These are phyloP conservation scores for Citrullus colocynthis DNA, from an alignment of 306 rosid genomes.

Conservation along the genomic window DNA sequence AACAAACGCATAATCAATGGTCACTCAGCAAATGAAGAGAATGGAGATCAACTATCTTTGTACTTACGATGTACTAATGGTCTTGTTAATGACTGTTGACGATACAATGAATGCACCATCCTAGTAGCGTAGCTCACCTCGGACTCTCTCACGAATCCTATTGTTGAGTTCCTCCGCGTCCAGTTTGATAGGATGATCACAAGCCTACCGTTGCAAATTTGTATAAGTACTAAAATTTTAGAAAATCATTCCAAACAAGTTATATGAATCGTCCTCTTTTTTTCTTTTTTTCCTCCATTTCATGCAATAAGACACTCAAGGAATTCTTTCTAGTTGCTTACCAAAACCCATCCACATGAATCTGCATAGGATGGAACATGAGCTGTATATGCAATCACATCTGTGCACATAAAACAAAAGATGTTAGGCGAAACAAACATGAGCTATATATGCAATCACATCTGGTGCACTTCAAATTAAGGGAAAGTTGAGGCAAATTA, in stretches of 20 bases:
- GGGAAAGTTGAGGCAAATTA: neutral
- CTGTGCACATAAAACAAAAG: slow-evolving; percentile 4
- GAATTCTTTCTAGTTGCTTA: neutral
- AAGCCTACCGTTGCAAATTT: slow-evolving; percentile 5
- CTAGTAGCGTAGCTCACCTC: slow-evolving; percentile 9
- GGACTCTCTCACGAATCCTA: slow-evolving; percentile 13
- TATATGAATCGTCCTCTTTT: neutral
- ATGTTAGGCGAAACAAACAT: neutral
- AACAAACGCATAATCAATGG: neutral
- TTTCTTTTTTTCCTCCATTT: neutral
- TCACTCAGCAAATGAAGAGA: neutral
- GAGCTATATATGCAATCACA: too few relatives aligned
- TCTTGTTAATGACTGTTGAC: slow-evolving; percentile 18
- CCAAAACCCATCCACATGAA: slow-evolving; percentile 28
- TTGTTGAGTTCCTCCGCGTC: slow-evolving; percentile 5
- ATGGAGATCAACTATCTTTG: neutral
- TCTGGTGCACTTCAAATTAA: neutral
- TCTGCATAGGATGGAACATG: slow-evolving; percentile 30
- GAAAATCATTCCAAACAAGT: too few relatives aligned
- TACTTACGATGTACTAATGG: slow-evolving; percentile 12
- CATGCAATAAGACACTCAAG: neutral
- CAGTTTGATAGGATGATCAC: slow-evolving; percentile 14
- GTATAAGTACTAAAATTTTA: too few relatives aligned
- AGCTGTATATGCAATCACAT: slow-evolving; percentile 24
- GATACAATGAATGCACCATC: slow-evolving; percentile 15